A percentile compares a stretch with the other conserved stretches of the same genome.
Conservation (phyloP, 306 rosid genomes). For the Trifolium pratense region DNA sequence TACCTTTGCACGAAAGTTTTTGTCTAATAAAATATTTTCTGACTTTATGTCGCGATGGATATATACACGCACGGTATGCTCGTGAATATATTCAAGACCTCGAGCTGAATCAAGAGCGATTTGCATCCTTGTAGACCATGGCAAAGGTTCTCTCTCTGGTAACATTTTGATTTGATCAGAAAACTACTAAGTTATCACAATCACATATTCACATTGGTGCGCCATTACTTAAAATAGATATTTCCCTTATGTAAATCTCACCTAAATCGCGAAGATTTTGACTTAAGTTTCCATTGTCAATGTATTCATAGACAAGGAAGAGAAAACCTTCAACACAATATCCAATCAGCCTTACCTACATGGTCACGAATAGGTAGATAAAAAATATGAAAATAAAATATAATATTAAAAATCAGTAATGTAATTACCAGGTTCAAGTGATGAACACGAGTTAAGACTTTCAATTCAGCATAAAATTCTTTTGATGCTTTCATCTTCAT, state of each 20-base stretch:
- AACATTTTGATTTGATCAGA: neutral
- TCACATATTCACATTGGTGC: neutral
- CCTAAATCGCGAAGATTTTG: slow-evolving; percentile 81
- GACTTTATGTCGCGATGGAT: neutral
- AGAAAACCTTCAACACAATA: slow-evolving; percentile 77
- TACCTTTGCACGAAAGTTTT: neutral
- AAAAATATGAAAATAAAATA: no score
- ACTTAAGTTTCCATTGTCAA: slow-evolving; percentile 83
- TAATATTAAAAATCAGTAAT: neutral
- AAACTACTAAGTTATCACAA: no score
- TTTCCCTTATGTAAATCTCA: slow-evolving; percentile 23
- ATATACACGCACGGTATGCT: neutral
- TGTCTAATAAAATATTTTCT: neutral
- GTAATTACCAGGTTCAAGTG: slow-evolving; percentile 78
- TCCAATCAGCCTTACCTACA: slow-evolving; percentile 86
- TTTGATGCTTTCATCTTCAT: slow-evolving; percentile 75
- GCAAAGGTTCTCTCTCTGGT: neutral
- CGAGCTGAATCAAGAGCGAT: neutral
- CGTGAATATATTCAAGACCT: neutral
- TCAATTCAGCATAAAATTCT: slow-evolving; percentile 82
- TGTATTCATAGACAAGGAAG: slow-evolving; percentile 86
- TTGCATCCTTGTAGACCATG: neutral
- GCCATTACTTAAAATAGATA: neutral
- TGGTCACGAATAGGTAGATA: neutral
- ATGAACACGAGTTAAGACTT: slow-evolving; percentile 81